Evolutionary conservation across 345 rosid species (phyloP).

Genomic region (Schrenkiella parvula): DNA sequence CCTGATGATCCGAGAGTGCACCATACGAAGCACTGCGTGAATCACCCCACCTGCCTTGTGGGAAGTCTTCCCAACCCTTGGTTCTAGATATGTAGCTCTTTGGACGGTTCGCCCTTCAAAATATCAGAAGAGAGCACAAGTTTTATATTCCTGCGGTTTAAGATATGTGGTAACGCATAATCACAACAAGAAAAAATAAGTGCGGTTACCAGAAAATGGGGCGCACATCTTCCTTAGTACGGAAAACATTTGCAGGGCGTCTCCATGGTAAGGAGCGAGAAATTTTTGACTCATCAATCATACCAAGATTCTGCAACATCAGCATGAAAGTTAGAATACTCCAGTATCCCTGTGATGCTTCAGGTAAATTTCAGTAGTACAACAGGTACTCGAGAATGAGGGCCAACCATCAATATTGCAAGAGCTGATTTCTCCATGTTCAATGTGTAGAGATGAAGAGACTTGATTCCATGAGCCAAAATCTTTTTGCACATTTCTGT

Average conservation of each 20-base stretch:
- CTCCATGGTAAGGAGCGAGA: slow-evolving; percentile 87
- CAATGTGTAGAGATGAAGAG: slow-evolving; percentile 86
- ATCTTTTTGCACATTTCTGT: slow-evolving; percentile 96
- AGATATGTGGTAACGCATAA: not conserved
- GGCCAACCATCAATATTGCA: slow-evolving; percentile 69
- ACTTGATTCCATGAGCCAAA: slow-evolving; percentile 75
- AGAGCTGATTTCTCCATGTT: slow-evolving; percentile 96
- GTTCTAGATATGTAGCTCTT: slow-evolving; percentile 95
- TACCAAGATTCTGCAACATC: slow-evolving; percentile 77
- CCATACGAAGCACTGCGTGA: slow-evolving; percentile 85
- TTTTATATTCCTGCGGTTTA: not conserved
- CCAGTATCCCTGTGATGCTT: not conserved
- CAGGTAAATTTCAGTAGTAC: not conserved
- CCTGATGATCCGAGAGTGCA: slow-evolving; percentile 85
- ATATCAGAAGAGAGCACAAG: slow-evolving; percentile 11
- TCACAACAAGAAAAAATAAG: slow-evolving; percentile 4
- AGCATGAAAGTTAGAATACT: slow-evolving; percentile 20
- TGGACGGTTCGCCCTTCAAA: slow-evolving; percentile 94
- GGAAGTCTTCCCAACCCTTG: slow-evolving; percentile 85
- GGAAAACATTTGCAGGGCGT: slow-evolving; percentile 83
- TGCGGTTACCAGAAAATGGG: slow-evolving; percentile 86
- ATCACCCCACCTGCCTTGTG: slow-evolving; percentile 94
- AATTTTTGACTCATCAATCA: slow-evolving; percentile 87
- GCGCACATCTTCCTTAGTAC: slow-evolving; percentile 89
- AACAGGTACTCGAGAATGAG: not conserved